Base-by-base conservation (phyloP, 1,284 basidiomycete genomes). In the Ustilago crameri region DNA sequence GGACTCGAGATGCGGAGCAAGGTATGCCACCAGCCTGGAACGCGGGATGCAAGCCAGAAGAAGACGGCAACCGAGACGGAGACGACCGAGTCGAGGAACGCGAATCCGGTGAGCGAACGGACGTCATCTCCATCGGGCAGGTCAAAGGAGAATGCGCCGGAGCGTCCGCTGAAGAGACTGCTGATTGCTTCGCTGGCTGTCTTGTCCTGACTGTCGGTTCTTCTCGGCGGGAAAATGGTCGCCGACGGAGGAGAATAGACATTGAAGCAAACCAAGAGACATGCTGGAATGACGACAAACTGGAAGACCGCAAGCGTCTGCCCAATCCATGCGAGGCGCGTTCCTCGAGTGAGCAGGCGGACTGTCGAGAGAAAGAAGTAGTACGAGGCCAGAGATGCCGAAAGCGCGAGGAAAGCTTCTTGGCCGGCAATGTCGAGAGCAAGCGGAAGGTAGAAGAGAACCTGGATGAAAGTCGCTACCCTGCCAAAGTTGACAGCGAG, bases 391-490 rank as follows among this genome's bases (percentile, higher is more conserved):
- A 82, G 56, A 10, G 78, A 72, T 14, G 81, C 81, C 2, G 76
- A 78, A n/a, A 81, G 71, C 3, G 81, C 80, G 17, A 82, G 66
- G 49, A 82, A 82, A 4, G 78, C 78, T 48, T 82, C 80, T 35
- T 75, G 71, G n/a, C 78, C 78, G 2, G 78, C 79, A n/a, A 80
- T 65, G 61, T 82, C 81, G 51, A 82, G 76, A 1, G 81, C 69
- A 17, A 82, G 71, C 2, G 81, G 81, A 15, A 82, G 73, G 49
- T 80, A 82, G 46, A 80, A 70, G 56, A 82, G 69, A n/a, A 82
- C 72, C 63, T 82, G 81, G 10, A 82, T 54, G 41, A 81, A 70
- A 24, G 75, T 75, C 9, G 74, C 66, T 23, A 76, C 63, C 12
- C 76, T 59, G 27, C 75, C 75, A 50, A 79, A 71, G 53, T 71